phyloP scores from a whole-genome alignment of 495 filamentous ascomycete genomes.

The Tricharina praecox region DNA sequence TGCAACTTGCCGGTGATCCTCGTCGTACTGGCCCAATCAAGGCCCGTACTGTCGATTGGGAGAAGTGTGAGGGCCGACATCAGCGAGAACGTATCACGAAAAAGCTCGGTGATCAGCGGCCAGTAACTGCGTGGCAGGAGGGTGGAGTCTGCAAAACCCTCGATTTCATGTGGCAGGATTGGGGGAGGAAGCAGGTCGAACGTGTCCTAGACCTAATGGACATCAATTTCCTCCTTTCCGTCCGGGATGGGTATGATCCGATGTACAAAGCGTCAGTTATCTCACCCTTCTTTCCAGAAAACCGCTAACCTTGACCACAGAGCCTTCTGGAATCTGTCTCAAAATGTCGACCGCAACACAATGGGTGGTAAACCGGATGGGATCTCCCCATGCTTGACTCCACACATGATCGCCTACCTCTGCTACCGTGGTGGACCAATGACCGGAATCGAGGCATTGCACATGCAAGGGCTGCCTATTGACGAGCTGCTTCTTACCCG shows the following conservation, averaged over 20 bases:
- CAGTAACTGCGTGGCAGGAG: conserved; percentile 41
- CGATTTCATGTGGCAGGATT: conserved; percentile 39
- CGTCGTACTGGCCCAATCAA: conserved; percentile 19
- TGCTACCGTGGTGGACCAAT: conserved; percentile 47
- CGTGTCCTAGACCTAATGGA: conserved; percentile 55
- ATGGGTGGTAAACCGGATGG: conserved; percentile 36
- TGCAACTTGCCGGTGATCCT: conserved; percentile 26
- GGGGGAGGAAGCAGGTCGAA: conserved; percentile 34
- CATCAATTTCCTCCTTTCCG: conserved; percentile 35
- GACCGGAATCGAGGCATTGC: conserved; percentile 47
- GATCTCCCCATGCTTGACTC: conserved; percentile 54
- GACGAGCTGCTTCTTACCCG: conserved; percentile 43
- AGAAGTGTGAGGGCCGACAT: conserved; percentile 40
- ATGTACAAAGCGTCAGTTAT: conserved; percentile 44
- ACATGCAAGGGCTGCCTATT: conserved; percentile 56
- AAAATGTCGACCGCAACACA: conserved; percentile 50
- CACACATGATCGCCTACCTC: conserved; percentile 44
- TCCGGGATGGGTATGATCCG: conserved; percentile 37
- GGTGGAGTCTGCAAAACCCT: conserved; percentile 35
- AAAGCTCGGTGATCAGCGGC: conserved; percentile 36
- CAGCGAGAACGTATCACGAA: conserved; percentile 32
- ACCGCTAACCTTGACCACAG: too few species aligned
- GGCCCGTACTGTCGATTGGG: conserved; percentile 36
- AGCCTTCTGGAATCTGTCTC: conserved; percentile 50
- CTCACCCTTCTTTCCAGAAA: too few species aligned